Conservation (phyloP, 805 yeast species). For the Maudiozyma saulgeensis region DNA sequence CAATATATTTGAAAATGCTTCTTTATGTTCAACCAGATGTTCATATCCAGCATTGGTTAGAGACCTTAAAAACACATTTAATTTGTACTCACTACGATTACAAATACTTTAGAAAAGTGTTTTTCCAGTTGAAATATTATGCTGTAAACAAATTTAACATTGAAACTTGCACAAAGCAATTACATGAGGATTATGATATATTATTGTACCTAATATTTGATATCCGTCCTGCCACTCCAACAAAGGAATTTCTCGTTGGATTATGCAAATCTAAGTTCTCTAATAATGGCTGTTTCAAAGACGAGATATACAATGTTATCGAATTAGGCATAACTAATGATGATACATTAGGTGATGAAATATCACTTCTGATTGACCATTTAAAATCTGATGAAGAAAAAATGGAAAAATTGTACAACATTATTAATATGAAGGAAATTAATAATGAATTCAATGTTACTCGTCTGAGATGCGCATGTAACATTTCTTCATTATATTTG, state of each 20-base stretch:
- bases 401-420: conserved; percentile 2
- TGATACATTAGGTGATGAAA: neutral
- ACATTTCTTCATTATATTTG: neutral
- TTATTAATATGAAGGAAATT: neutral
- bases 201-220: neutral
- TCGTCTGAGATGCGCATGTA: neutral
- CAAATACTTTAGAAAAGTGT: conserved; percentile 27
- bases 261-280: neutral
- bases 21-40: conserved; percentile 30
- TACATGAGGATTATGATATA: neutral
- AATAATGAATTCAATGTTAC: neutral
- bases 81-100: conserved; percentile 19
- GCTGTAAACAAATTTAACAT: conserved; percentile 11
- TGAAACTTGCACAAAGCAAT: neutral
- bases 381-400: neutral
- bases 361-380: neutral
- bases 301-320: neutral
- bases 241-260: neutral
- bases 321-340: neutral
- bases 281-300: neutral
- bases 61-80: conserved; percentile 33
- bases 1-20: conserved; percentile 40
- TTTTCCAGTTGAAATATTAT: conserved; percentile 31
- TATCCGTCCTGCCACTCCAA: neutral
- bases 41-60: conserved; percentile 21